Evolutionary conservation across 1,284 basidiomycete genomes (phyloP).

Genomic region (Melampsora abietis-canadensis): DNA sequence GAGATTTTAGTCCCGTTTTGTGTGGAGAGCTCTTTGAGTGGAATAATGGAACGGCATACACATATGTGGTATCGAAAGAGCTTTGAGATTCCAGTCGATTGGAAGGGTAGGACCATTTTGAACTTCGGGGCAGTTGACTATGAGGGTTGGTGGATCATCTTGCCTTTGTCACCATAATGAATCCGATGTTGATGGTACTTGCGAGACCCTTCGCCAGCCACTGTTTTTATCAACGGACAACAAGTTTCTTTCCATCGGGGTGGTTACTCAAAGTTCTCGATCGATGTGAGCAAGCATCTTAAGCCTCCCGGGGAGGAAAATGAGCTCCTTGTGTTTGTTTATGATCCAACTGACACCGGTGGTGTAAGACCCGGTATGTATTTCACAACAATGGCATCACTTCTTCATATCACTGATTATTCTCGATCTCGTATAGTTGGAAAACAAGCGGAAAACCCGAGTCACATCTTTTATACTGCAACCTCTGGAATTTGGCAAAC

Average conservation of each 20-base stretch:
- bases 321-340: conserved; percentile 43
- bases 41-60: conserved; percentile 30
- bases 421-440: conserved; percentile 11
- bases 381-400: neutral
- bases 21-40: conserved; percentile 26
- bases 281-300: conserved; percentile 34
- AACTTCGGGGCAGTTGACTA: conserved; percentile 37
- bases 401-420: neutral
- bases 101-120: conserved; percentile 9
- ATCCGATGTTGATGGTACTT: too few relatives aligned
- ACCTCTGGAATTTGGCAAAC: conserved; percentile 43
- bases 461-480: conserved; percentile 40
- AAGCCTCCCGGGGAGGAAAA: conserved; percentile 23
- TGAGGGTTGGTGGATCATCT: conserved; percentile 20
- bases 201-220: neutral
- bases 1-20: conserved; percentile 29
- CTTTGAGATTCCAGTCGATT: neutral
- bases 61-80: conserved; percentile 25
- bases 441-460: conserved; percentile 17
- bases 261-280: conserved; percentile 36
- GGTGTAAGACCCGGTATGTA: conserved; percentile 15
- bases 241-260: conserved; percentile 40
- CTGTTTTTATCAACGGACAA: conserved; percentile 37
- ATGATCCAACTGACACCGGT: conserved; percentile 40
- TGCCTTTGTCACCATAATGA: too few relatives aligned